Conservation (phyloP, 371 early-diverging fungal species). For the Paraphysoderma sedebokerense region DNA sequence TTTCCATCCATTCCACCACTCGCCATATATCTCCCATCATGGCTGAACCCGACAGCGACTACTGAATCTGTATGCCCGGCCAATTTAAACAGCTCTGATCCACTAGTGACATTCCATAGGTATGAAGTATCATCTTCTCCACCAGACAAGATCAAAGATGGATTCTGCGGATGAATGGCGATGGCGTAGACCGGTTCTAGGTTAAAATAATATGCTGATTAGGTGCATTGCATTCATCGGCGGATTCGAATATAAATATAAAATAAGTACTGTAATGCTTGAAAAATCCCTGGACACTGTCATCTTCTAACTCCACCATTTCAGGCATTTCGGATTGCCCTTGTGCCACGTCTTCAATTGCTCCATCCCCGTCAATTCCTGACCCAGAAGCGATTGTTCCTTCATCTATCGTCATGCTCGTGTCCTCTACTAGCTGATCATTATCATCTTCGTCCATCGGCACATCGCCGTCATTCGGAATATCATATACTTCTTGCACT, state of each 20-base stretch:
- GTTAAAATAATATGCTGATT: not conserved
- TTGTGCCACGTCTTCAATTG: not conserved
- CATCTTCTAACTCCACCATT: constrained; percentile 38
- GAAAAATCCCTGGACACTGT: constrained; percentile 85
- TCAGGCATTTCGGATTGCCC: constrained; percentile 2
- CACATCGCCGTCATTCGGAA: constrained; percentile 24
- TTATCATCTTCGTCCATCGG: constrained; percentile 27
- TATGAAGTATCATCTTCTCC: constrained; percentile 89
- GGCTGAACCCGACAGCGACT: constrained; percentile 61
- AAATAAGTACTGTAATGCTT: constrained; percentile 47
- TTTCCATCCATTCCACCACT: constrained; percentile 93
- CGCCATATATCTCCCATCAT: constrained; percentile 69
- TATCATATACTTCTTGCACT: not conserved
- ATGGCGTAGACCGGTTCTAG: constrained; percentile 75
- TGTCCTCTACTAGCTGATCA: constrained; percentile 10
- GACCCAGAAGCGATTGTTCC: no score
- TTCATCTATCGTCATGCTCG: constrained; percentile 7
- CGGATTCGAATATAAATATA: not conserved
- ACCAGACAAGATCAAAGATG: constrained; percentile 48
- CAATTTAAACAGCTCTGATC: constrained; percentile 45
- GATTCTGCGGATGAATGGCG: constrained; percentile 59
- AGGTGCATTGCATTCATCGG: not conserved
- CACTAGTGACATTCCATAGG: constrained; percentile 73
- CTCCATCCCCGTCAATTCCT: not conserved
- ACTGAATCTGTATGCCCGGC: constrained; percentile 76